Evolutionary conservation across 1,284 basidiomycete species (phyloP).

Genomic region (Chiua sp.): DNA sequence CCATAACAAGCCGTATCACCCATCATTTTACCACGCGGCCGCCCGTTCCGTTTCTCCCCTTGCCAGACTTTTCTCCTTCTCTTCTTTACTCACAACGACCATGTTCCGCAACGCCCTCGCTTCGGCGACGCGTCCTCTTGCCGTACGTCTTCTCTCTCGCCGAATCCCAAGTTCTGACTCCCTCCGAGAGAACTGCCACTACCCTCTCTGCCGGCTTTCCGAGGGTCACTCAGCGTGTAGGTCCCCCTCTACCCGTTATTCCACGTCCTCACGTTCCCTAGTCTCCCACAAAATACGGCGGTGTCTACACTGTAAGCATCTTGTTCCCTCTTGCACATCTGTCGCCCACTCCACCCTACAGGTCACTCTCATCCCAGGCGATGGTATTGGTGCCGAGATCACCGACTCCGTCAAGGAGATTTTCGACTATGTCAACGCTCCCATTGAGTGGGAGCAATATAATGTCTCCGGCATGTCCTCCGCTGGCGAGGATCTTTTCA

Average conservation of each 20-base stretch:
- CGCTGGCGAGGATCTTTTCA: constrained; percentile 94
- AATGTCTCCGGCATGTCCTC: constrained; percentile 97
- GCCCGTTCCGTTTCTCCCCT: constrained; percentile 32
- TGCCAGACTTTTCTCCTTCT: constrained; percentile 5
- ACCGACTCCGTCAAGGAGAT: constrained; percentile 99
- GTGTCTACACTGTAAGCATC: constrained; percentile 80
- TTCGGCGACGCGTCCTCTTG: constrained; percentile 58
- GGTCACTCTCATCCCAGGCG: constrained; percentile 96
- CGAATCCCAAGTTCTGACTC: constrained; percentile 16
- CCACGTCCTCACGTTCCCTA: constrained; percentile 38
- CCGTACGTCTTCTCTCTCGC: constrained; percentile 48
- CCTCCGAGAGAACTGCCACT: constrained; percentile 68
- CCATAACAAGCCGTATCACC: neutral
- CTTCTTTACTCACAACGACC: constrained; percentile 36
- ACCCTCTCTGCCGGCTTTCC: constrained; percentile 85
- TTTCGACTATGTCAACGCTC: constrained; percentile 96
- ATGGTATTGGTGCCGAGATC: constrained; percentile 97
- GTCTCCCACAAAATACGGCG: constrained; percentile 95
- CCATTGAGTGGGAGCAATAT: constrained; percentile 99
- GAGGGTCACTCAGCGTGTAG: constrained; percentile 71
- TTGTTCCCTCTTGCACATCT: constrained; percentile 29
- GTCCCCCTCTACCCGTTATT: constrained; percentile 26
- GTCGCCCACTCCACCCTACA: constrained; percentile 35
- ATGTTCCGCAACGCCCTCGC: constrained; percentile 75
- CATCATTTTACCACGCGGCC: constrained; percentile 16